These are phyloP conservation scores for Ascochyta pisi DNA, from an alignment of 2,329 filamentous ascomycete genomes.

Conservation along the genomic window DNA sequence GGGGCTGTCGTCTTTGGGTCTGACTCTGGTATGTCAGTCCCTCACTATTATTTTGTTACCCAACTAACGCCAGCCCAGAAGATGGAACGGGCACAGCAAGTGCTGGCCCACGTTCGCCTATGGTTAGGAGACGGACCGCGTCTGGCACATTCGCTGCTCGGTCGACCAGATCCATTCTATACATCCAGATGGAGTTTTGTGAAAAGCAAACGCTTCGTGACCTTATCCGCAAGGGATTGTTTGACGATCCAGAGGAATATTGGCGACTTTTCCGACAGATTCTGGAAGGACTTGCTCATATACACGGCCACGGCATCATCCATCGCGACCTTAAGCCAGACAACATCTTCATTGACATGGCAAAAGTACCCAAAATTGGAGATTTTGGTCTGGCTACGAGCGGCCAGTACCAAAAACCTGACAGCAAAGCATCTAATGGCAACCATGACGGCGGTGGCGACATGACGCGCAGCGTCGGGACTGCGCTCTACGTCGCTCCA, in stretches of 20 bases:
- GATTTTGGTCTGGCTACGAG: constrained; percentile 95
- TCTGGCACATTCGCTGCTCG: constrained; percentile 57
- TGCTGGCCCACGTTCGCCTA: constrained; percentile 43
- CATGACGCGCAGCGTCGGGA: constrained; percentile 75
- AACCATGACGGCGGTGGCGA: constrained; percentile 58
- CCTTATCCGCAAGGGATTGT: constrained; percentile 77
- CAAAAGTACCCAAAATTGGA: constrained; percentile 91
- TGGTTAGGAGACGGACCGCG: constrained; percentile 47
- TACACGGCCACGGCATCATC: constrained; percentile 89
- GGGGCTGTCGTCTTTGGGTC: constrained; percentile 47
- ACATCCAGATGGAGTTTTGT: constrained; percentile 99
- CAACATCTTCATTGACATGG: constrained; percentile 93
- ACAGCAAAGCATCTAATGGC: constrained; percentile 54
- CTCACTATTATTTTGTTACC: background rate
- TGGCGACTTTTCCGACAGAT: constrained; percentile 94
- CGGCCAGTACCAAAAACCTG: constrained; percentile 72
- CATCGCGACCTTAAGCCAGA: constrained; percentile 97
- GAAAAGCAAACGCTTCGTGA: constrained; percentile 92
- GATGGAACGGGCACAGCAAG: constrained; percentile 53
- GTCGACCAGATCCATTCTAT: constrained; percentile 75
- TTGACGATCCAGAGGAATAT: constrained; percentile 75
- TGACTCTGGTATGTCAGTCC: constrained; percentile 44
- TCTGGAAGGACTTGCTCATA: constrained; percentile 85
- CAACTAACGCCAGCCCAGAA: constrained; percentile 43
- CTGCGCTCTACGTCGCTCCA: constrained; percentile 90